Conservation (phyloP, 495 filamentous ascomycete species). For the Tuber calosporum region DNA sequence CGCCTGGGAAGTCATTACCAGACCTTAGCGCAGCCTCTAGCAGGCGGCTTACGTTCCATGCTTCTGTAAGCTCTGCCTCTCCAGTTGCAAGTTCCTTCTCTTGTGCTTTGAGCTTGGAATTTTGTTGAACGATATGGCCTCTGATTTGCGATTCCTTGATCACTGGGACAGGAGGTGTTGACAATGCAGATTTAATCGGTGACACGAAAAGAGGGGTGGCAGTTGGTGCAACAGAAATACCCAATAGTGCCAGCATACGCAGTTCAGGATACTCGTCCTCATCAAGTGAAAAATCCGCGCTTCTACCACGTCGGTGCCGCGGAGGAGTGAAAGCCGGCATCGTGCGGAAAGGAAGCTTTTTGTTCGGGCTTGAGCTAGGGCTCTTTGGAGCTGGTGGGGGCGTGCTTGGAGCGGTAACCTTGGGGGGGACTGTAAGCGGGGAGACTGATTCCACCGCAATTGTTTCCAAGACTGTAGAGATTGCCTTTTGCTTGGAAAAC, state of each 20-base stretch:
- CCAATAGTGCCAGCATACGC: conserved; percentile 35
- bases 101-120: conserved; percentile 19
- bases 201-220: conserved; percentile 16
- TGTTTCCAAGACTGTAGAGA: conserved; percentile 33
- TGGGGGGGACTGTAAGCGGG: conserved; percentile 16
- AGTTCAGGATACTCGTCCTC: conserved; percentile 33
- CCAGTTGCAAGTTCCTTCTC: conserved; percentile 20
- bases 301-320: conserved; percentile 24
- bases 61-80: conserved; percentile 16
- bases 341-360: conserved; percentile 28
- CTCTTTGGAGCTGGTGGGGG: conserved; percentile 2
- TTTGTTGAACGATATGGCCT: conserved; percentile 12
- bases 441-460: conserved; percentile 31
- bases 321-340: conserved; percentile 35
- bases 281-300: conserved; percentile 10
- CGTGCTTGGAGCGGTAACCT: conserved; percentile 1
- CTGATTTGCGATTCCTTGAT: conserved; percentile 25
- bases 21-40: conserved; percentile 18
- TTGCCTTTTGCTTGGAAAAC: conserved; percentile 29
- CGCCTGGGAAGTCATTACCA: conserved; percentile 19
- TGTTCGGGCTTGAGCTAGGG: conserved; percentile 13
- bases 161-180: conserved; percentile 7
- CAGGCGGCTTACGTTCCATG: conserved; percentile 24
- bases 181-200: conserved; percentile 15
- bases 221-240: conserved; percentile 21